A percentile compares a stretch with the other conserved stretches of the same genome.
phyloP scores from a whole-genome alignment of 768 basidiomycete genomes.

The Pulveroboletus sp. region DNA sequence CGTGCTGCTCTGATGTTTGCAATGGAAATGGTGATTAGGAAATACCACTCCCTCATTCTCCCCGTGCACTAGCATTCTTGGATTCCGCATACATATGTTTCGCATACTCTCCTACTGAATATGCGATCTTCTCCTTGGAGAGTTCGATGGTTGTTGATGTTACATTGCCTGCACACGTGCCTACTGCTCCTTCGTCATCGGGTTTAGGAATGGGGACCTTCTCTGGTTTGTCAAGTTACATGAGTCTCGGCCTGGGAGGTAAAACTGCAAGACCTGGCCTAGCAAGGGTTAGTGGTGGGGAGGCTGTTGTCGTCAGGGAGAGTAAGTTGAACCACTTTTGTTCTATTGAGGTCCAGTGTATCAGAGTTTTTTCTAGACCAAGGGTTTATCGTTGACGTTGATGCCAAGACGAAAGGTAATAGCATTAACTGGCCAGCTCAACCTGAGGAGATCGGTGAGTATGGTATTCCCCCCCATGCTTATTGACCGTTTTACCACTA shows the following conservation, averaged over 20 bases:
- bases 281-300: conserved; percentile 50
- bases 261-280: conserved; percentile 62
- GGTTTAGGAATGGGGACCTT: conserved; percentile 60
- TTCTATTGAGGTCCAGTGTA: background rate
- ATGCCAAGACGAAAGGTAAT: conserved; percentile 48
- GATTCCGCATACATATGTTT: conserved; percentile 58
- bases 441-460: conserved; percentile 74
- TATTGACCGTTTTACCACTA: conserved; percentile 63
- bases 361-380: conserved; percentile 42
- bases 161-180: conserved; percentile 38
- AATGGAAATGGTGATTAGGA: conserved; percentile 48
- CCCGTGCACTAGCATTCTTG: conserved; percentile 78
- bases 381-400: conserved; percentile 58
- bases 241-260: conserved; percentile 74
- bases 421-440: conserved; percentile 71
- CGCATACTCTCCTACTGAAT: conserved; percentile 67
- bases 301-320: conserved; percentile 73
- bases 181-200: conserved; percentile 25
- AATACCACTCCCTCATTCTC: conserved; percentile 78
- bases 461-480: conserved; percentile 27
- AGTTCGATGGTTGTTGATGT: conserved; percentile 56
- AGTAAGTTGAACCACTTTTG: conserved; percentile 44
- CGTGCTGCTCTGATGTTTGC: background rate
- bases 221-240: conserved; percentile 74
- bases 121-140: conserved; percentile 64